Evolutionary conservation across 2,329 filamentous ascomycete species (phyloP), one percentile per base, ranked within the genome.

Genomic region (Verticillium klebahnii): DNA sequence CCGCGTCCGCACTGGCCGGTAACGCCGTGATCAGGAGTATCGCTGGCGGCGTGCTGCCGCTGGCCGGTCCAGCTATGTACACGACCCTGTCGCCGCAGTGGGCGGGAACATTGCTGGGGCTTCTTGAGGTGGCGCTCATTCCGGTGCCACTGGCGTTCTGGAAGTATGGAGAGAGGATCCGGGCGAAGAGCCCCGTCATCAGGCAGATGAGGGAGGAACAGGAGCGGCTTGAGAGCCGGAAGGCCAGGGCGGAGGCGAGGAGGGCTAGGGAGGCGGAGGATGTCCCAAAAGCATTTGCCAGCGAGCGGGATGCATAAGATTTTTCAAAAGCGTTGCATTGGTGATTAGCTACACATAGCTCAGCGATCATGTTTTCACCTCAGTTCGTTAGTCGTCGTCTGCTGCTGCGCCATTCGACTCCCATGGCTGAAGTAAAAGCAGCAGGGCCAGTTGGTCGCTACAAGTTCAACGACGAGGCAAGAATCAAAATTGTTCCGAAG

Each of bases 61-160:
- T 96, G 0, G 90, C 90, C 2, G 92, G 90, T 0, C 83, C 89
- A 0, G 80, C 82, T 29, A 88, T 96, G 84, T 96, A 94, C 71
- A 70, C 71, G 1, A 77, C 79, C 0, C 77, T 96, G 11, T 87
- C 89, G 0, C 86, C 91, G 0, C 89, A 91, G 64, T 95, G 91
- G 91, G 88, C 90, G 0, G 90, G 89, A 0, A 93, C 90, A 0
- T 76, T 95, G 56, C 78, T 95, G 3, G 91, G 89, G 0, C 69
- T 93, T 59, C 76, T 96, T 2, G 90, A 94, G 68, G 84, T 92
- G 1, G 77, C 80, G 0, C 84, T 92, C 68, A 89, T 95, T 17
- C 91, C 92, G 0, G 93, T 95, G 56, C 92, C 92, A 0, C 83
- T 94, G 61, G 80, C 92, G 0, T 95, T 96, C 69, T 95, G 92